Conservation (phyloP, 1,284 basidiomycete species). For the Ceratobasidium sp. region DNA sequence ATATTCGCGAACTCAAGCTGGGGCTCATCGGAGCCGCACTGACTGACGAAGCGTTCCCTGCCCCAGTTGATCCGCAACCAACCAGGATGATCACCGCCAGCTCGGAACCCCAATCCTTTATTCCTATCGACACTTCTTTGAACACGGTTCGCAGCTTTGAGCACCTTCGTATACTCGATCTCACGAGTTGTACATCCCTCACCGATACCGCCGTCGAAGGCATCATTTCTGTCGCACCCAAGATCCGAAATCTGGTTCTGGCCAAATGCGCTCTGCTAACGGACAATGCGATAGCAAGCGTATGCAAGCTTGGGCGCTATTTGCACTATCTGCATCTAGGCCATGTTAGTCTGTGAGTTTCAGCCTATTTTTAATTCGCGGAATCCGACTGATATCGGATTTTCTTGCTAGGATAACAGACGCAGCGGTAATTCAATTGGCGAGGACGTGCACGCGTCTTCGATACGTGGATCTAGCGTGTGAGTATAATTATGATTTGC, state of each 20-base stretch:
- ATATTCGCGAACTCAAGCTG: conserved; percentile 92
- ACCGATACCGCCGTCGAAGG: conserved; percentile 92
- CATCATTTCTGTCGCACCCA: conserved; percentile 86
- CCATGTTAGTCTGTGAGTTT: conserved; percentile 70
- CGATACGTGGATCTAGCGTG: conserved; percentile 98
- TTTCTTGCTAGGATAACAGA: conserved; percentile 78
- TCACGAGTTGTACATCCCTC: conserved; percentile 83
- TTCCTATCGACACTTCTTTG: conserved; percentile 56
- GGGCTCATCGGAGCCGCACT: conserved; percentile 75
- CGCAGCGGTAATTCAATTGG: conserved; percentile 82
- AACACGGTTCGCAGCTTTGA: conserved; percentile 72
- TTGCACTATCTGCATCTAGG: conserved; percentile 96
- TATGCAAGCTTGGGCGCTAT: conserved; percentile 88
- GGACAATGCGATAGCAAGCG: conserved; percentile 83
- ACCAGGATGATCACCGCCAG: conserved; percentile 49
- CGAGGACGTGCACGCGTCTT: conserved; percentile 88
- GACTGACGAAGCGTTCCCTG: conserved; percentile 88
- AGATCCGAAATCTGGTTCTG: conserved; percentile 90
- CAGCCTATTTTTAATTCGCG: not conserved
- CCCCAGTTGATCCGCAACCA: conserved; percentile 51
- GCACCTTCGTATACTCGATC: conserved; percentile 85
- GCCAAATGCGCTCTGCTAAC: conserved; percentile 91
- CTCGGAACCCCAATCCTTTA: conserved; percentile 14
- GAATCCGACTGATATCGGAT: not conserved
- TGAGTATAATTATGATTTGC: conserved; percentile 54